phyloP scores from a whole-genome alignment of 140 eudicot genomes.

The Stevia rebaudiana region DNA sequence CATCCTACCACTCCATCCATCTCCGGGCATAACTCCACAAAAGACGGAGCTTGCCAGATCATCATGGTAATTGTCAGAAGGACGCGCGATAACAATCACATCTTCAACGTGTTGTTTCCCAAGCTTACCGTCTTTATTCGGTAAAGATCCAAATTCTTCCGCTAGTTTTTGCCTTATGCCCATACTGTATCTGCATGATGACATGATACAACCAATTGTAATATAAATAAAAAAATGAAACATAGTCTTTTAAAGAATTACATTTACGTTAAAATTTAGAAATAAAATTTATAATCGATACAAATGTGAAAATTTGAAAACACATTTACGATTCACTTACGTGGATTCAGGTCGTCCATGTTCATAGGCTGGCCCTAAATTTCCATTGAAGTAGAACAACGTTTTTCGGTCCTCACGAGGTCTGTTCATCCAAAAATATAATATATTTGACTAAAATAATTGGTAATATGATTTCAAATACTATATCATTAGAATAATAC shows the following conservation, averaged over 20 bases:
- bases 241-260: not conserved
- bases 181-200: conserved; percentile 81
- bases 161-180: conserved; percentile 94
- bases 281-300: not conserved
- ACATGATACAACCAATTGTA: conserved; percentile 2
- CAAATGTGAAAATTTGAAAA: not conserved
- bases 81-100: conserved; percentile 69
- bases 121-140: conserved; percentile 71
- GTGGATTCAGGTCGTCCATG: conserved; percentile 79
- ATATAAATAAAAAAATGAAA: not conserved
- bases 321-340: conserved; percentile 50
- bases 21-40: conserved; percentile 99
- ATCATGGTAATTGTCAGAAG: conserved; percentile 56
- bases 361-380: conserved; percentile 88
- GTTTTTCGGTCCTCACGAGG: conserved; percentile 67
- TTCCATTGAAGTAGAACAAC: conserved; percentile 89
- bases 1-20: conserved; percentile 99
- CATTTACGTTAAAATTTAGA: not conserved
- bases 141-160: conserved; percentile 82
- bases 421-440: conserved; percentile 30
- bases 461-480: not conserved
- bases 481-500: not conserved
- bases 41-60: conserved; percentile 74
- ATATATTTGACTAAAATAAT: not conserved
- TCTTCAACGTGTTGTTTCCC: conserved; percentile 85